Evolutionary conservation across 352 stramenopile genomes (phyloP), one percentile per base, ranked within the genome.

Genomic region (Pythium oligandrum): DNA sequence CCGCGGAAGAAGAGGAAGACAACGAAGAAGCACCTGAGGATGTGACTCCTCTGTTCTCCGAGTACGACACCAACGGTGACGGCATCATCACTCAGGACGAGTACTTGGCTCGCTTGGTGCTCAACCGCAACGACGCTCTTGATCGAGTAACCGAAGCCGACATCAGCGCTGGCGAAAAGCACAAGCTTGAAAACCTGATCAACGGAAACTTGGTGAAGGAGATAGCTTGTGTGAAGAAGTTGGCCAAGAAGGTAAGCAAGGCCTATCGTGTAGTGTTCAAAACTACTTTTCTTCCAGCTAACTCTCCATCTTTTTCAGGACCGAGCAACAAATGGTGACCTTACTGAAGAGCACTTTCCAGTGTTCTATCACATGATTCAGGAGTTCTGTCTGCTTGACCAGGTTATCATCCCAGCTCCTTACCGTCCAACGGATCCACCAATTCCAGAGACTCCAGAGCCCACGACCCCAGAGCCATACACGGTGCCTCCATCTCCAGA

Each of bases 341-440:
- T 51, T 35, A 44, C 33, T 10, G 48, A 57, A 44, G 51, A 57
- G 3, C 51, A 39, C 6, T 57, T 39, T 43, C 6, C 26, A 2
- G 4, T 44, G 26, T 57, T 51, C 43, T 57, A 51, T 39, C 26
- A 11, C 43, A 49, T 57, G 42, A 51, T 57, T 34, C 36, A 51
- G 12, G 42, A 44, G 40, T 51, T 44, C 35, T 57, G 51, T 12
- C 44, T 44, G 8, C 3, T 44, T 5, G 51, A 57, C 9, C 42
- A 57, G 12, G 38, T 40, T 37, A 38, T 26, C 32, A 57, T 57
- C n/a, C 51, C 51, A 9, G 33, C 43, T 4, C 3, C 4, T 17
- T 57, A 34, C 34, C 51, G 35, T 1, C 51, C 51, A 8, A 49
- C 42, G 2, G 40, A 57, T 4, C 36, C 26, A 37, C 51, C 51